Conservation (phyloP, 1,139 yeast species). For the Pichia sp. region DNA sequence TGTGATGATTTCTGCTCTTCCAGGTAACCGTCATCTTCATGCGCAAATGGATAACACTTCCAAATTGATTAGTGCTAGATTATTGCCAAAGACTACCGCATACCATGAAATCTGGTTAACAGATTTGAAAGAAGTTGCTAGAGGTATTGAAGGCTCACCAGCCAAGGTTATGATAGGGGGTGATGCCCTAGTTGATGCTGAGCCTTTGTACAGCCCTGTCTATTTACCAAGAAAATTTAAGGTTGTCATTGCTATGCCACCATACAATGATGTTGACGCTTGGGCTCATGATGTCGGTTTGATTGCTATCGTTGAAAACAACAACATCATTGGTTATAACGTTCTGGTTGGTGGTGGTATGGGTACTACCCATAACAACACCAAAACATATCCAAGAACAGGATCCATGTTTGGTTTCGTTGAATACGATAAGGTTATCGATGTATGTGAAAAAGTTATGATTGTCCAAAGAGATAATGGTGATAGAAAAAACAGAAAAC, state of each 20-base stretch:
- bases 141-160: conserved; percentile 64
- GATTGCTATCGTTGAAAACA: conserved; percentile 76
- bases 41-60: conserved; percentile 66
- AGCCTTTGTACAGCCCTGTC: conserved; percentile 82
- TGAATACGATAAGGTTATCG: conserved; percentile 59
- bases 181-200: conserved; percentile 77
- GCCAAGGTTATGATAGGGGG: conserved; percentile 81
- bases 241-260: conserved; percentile 92
- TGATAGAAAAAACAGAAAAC: conserved; percentile 94
- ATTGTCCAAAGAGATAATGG: conserved; percentile 93
- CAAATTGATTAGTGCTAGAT: conserved; percentile 65
- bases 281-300: conserved; percentile 94
- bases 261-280: conserved; percentile 94
- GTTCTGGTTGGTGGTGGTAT: conserved; percentile 97
- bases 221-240: conserved; percentile 96
- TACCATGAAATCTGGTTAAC: conserved; percentile 96
- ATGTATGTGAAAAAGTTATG: conserved; percentile 88
- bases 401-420: conserved; percentile 84
- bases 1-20: conserved; percentile 87
- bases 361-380: conserved; percentile 97
- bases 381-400: conserved; percentile 93
- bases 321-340: conserved; percentile 68
- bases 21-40: conserved; percentile 79
- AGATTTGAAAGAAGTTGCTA: conserved; percentile 67
- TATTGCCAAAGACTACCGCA: conserved; percentile 89